A percentile compares a stretch with the other conserved stretches of the same genome.
Conservation (phyloP, 1,284 basidiomycete species). For the Ganoderma lucidum region DNA sequence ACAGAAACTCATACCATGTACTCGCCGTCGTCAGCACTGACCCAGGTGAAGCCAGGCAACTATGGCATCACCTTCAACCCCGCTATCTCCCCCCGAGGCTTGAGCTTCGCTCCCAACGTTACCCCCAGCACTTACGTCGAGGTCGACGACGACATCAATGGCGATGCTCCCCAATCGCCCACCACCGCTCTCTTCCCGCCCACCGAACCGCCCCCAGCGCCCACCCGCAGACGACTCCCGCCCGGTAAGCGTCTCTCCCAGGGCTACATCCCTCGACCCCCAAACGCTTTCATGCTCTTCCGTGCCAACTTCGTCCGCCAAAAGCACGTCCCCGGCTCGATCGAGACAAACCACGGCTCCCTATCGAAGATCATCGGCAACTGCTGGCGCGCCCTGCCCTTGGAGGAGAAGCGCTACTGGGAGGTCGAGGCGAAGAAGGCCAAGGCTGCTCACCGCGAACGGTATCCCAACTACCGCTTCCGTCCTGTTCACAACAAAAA, state of each 20-base stretch:
- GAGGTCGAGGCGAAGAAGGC: slow-evolving; percentile 69
- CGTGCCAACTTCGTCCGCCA: slow-evolving; percentile 87
- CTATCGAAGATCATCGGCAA: slow-evolving; percentile 78
- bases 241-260: slow-evolving; percentile 67
- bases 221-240: slow-evolving; percentile 53
- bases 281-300: slow-evolving; percentile 95
- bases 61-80: slow-evolving; percentile 53
- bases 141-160: slow-evolving; percentile 47
- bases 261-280: slow-evolving; percentile 85
- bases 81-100: slow-evolving; percentile 53
- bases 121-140: slow-evolving; percentile 70
- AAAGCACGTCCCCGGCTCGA: slow-evolving; percentile 82
- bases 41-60: slow-evolving; percentile 59
- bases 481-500: slow-evolving; percentile 71
- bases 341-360: slow-evolving; percentile 86
- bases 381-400: slow-evolving; percentile 71
- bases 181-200: slow-evolving; percentile 46
- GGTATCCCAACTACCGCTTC: slow-evolving; percentile 77
- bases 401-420: slow-evolving; percentile 74
- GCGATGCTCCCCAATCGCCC: slow-evolving; percentile 37
- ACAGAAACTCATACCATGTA: background rate
- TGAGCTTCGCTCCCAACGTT: slow-evolving; percentile 78
- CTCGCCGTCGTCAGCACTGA: slow-evolving; percentile 43
- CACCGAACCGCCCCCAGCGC: slow-evolving; percentile 36
- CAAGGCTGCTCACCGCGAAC: slow-evolving; percentile 69